Conservation (phyloP, 129 eudicot genomes). For the Flaveria robusta region DNA sequence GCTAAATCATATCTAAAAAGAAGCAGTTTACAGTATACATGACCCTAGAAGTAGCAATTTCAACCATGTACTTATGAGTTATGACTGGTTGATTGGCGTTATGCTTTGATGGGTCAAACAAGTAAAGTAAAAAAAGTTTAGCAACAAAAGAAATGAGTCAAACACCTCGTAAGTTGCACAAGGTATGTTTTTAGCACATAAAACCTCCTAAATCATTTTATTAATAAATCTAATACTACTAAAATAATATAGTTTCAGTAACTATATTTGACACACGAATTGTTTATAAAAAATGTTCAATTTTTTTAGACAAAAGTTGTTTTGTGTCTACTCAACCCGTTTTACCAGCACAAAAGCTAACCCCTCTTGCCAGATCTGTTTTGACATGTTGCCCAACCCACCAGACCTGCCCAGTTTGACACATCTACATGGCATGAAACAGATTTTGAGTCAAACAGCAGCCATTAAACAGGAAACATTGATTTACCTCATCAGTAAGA, state of each 20-base stretch:
- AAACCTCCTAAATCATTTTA: neutral
- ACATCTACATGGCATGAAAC: conserved; percentile 16
- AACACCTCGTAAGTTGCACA: neutral
- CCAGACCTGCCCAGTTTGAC: conserved; percentile 3
- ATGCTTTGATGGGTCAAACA: neutral
- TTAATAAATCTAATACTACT: neutral
- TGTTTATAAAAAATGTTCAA: neutral
- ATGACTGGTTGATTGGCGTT: neutral
- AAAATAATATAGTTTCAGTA: neutral
- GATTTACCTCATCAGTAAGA: conserved; percentile 37
- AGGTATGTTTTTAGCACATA: neutral
- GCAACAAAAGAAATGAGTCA: neutral
- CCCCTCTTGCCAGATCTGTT: conserved; percentile 2
- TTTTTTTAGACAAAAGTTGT: neutral
- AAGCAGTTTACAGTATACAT: conserved; percentile 4
- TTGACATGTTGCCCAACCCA: neutral
- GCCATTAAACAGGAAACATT: neutral
- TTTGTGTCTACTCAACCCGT: neutral
- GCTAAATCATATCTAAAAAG: conserved; percentile 16
- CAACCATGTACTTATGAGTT: neutral
- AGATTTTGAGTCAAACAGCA: neutral
- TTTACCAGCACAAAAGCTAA: neutral
- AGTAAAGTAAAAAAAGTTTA: neutral
- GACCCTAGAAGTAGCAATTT: neutral
- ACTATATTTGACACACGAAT: neutral